phyloP scores from a whole-genome alignment of 805 yeast species.

The Sugiyamaella chiloensis region DNA sequence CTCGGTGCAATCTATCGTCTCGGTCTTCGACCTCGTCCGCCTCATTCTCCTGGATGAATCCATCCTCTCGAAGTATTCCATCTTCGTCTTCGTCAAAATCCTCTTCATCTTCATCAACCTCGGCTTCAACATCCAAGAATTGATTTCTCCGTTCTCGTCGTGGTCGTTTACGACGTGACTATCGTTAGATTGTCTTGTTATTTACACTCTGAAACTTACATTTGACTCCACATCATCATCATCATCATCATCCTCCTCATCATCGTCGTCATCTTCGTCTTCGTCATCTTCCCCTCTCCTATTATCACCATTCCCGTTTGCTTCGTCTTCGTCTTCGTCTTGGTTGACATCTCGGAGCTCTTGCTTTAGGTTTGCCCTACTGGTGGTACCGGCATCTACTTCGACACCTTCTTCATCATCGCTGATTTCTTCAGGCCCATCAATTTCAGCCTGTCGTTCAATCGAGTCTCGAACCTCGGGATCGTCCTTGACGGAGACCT shows the following conservation, averaged over 20 bases:
- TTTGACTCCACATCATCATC: conserved; percentile 66
- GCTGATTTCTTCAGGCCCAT: conserved; percentile 6
- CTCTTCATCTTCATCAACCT: conserved; percentile 96
- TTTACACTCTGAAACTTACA: no score
- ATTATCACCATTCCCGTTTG: conserved; percentile 7
- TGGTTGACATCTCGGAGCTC: no score
- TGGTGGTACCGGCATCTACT: neutral
- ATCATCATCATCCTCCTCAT: conserved; percentile 30
- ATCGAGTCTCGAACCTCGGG: neutral
- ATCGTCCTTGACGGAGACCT: conserved; percentile 4
- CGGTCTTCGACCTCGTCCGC: conserved; percentile 54
- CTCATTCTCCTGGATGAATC: conserved; percentile 47
- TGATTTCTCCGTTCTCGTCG: conserved; percentile 60
- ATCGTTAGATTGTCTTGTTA: no score
- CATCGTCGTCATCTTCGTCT: conserved; percentile 11
- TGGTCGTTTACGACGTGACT: conserved; percentile 33
- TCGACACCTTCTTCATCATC: conserved; percentile 29
- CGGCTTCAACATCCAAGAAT: conserved; percentile 97
- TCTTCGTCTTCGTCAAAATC: conserved; percentile 93
- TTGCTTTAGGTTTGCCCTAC: neutral
- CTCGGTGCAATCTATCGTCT: conserved; percentile 85
- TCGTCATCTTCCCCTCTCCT: conserved; percentile 6
- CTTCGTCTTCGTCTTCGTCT: conserved; percentile 17
- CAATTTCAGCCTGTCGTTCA: neutral
- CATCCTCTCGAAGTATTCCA: conserved; percentile 75